Conservation (phyloP, 169 alveolate species). For the Plasmodium gonderi region DNA sequence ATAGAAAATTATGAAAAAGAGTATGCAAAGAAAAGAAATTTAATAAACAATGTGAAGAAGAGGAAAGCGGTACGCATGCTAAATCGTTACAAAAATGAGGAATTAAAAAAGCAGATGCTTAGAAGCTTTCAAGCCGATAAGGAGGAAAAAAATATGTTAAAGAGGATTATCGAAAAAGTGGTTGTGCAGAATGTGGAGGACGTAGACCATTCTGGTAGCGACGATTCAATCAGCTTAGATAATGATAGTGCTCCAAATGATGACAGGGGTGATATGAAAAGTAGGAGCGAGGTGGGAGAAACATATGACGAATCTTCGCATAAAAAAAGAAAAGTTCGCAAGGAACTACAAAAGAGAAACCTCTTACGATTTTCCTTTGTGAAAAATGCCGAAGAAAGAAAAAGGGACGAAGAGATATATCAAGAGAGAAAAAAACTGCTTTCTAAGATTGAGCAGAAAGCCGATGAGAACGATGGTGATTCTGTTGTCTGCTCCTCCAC, state of each 20-base stretch:
- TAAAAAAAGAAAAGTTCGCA: constrained; percentile 5
- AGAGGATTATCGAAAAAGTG: constrained; percentile 18
- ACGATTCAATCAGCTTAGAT: background rate
- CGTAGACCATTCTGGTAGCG: background rate
- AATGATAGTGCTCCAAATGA: background rate
- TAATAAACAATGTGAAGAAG: constrained; percentile 50
- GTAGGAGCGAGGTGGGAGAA: no score
- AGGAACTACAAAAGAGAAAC: constrained; percentile 48
- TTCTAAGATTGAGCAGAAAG: background rate
- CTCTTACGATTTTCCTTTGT: constrained; percentile 55
- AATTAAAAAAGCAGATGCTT: constrained; percentile 32
- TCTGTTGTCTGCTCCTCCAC: background rate
- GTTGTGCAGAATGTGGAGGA: background rate
- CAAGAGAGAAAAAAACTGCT: constrained; percentile 28
- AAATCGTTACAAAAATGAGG: constrained; percentile 61
- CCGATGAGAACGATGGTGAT: constrained; percentile 6
- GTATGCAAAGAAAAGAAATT: constrained; percentile 65
- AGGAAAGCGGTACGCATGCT: constrained; percentile 29
- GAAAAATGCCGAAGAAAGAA: constrained; percentile 49
- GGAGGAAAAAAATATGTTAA: constrained; percentile 56
- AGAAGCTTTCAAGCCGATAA: constrained; percentile 28
- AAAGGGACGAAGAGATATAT: constrained; percentile 20
- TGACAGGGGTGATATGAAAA: background rate
- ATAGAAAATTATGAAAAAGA: constrained; percentile 32
- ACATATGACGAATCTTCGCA: background rate